Conservation (phyloP, 805 yeast species). For the Lipomyces japonicus region DNA sequence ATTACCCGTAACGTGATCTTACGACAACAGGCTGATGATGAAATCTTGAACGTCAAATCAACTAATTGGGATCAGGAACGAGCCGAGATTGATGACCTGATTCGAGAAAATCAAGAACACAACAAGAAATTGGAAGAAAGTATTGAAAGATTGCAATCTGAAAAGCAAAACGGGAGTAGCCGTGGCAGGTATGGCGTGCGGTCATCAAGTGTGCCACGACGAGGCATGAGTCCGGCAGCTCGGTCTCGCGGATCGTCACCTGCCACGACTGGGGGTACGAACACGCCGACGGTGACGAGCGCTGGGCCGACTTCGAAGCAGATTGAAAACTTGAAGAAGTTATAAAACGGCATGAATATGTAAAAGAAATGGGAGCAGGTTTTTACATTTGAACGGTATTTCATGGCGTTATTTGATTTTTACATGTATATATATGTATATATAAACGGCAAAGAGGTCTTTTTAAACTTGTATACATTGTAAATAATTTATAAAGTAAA, state of each 20-base stretch:
- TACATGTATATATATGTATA: too few relatives aligned
- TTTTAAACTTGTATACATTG: too few relatives aligned
- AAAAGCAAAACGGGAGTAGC: slow-evolving; percentile 14
- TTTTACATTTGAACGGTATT: too few relatives aligned
- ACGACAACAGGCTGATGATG: slow-evolving; percentile 30
- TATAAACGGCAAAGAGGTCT: too few relatives aligned
- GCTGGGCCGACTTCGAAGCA: too few relatives aligned
- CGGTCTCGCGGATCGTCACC: slow-evolving; percentile 24
- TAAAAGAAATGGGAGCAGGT: too few relatives aligned
- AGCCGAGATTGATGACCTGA: slow-evolving; percentile 31
- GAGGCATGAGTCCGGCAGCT: slow-evolving; percentile 26
- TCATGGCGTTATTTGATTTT: too few relatives aligned
- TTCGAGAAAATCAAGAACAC: slow-evolving; percentile 32
- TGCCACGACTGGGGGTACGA: slow-evolving; percentile 18
- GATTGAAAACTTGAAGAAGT: too few relatives aligned
- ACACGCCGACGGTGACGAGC: too few relatives aligned
- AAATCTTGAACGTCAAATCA: slow-evolving; percentile 31
- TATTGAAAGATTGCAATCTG: slow-evolving; percentile 28
- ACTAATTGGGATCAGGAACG: slow-evolving; percentile 36
- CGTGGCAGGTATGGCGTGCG: slow-evolving; percentile 31
- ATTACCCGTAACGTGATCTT: too few relatives aligned
- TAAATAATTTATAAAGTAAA: too few relatives aligned
- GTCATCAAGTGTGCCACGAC: slow-evolving; percentile 25
- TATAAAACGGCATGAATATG: too few relatives aligned
- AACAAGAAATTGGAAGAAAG: slow-evolving; percentile 36